phyloP scores from a whole-genome alignment of 2,329 filamentous ascomycete genomes.

The Ascochyta koolunga region DNA sequence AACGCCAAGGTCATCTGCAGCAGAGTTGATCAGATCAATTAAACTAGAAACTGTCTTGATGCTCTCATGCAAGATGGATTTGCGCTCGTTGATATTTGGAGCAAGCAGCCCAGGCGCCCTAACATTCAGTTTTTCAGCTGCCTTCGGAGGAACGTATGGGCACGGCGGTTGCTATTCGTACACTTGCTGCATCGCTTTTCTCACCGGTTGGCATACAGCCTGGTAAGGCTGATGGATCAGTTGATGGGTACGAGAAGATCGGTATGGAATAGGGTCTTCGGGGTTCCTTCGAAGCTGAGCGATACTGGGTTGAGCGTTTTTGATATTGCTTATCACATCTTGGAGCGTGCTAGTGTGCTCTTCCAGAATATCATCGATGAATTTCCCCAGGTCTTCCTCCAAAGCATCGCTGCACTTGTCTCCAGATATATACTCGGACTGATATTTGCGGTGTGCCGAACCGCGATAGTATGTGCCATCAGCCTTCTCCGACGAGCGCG shows the following conservation, averaged over 20 bases:
- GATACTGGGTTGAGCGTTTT: conserved; percentile 27
- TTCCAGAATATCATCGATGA: conserved; percentile 50
- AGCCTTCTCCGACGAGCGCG: conserved; percentile 11
- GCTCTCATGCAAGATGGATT: conserved; percentile 21
- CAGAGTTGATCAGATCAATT: conserved; percentile 44
- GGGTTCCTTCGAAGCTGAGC: conserved; percentile 25
- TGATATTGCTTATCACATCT: conserved; percentile 49
- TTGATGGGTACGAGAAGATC: neutral
- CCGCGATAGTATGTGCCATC: neutral
- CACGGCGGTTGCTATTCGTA: conserved; percentile 18
- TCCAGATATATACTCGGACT: conserved; percentile 21
- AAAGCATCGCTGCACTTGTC: conserved; percentile 35
- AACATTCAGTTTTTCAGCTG: conserved; percentile 35
- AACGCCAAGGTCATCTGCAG: conserved; percentile 44
- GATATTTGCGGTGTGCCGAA: conserved; percentile 16
- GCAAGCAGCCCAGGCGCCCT: conserved; percentile 29
- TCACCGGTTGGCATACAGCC: neutral
- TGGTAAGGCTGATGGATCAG: neutral
- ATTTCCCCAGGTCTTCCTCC: conserved; percentile 44
- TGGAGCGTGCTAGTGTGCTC: conserved; percentile 49
- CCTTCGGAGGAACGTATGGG: conserved; percentile 25
- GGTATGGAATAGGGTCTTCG: conserved; percentile 24
- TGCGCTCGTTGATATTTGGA: conserved; percentile 43
- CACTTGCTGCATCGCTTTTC: conserved; percentile 3
- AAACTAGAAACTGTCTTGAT: conserved; percentile 44